Conservation (phyloP, 2,329 filamentous ascomycete species). For the Hymenoscyphus occultus region DNA sequence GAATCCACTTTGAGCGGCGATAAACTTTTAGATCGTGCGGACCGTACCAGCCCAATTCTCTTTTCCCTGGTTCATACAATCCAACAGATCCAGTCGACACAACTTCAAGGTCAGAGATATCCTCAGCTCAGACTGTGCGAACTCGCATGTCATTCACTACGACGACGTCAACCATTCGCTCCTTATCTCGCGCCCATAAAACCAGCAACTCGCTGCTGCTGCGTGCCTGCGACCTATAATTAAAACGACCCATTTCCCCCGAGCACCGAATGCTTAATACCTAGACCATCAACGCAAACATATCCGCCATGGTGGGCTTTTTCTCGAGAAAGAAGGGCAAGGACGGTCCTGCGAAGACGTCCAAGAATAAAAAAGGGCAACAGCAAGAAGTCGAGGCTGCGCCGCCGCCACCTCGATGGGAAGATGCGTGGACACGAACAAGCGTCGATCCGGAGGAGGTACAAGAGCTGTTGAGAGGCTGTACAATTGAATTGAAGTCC, state of each 20-base stretch:
- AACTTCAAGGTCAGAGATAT: not conserved
- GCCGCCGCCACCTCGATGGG: conserved; percentile 74
- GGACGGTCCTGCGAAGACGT: conserved; percentile 55
- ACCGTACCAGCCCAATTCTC: not conserved
- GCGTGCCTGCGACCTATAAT: not conserved
- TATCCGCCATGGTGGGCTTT: conserved; percentile 33
- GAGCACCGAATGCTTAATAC: conserved; percentile 6
- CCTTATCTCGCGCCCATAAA: not conserved
- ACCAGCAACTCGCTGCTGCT: not conserved
- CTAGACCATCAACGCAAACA: not conserved
- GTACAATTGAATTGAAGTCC: conserved; percentile 88
- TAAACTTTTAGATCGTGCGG: conserved; percentile 5
- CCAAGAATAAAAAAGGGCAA: conserved; percentile 64
- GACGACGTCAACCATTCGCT: not conserved
- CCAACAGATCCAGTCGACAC: not conserved
- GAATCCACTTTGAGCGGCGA: conserved; percentile 1
- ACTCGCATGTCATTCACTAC: not conserved
- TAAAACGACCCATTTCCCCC: not conserved
- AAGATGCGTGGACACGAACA: conserved; percentile 81
- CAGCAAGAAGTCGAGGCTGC: conserved; percentile 47
- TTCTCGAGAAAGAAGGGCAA: conserved; percentile 58
- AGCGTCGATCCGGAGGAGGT: conserved; percentile 87
- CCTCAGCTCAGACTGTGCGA: not conserved
- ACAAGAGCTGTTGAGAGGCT: conserved; percentile 78
- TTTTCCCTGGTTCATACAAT: not conserved